Evolutionary conservation across 176 grass and related monocot species (phyloP).

Genomic region (Bromus sterilis): DNA sequence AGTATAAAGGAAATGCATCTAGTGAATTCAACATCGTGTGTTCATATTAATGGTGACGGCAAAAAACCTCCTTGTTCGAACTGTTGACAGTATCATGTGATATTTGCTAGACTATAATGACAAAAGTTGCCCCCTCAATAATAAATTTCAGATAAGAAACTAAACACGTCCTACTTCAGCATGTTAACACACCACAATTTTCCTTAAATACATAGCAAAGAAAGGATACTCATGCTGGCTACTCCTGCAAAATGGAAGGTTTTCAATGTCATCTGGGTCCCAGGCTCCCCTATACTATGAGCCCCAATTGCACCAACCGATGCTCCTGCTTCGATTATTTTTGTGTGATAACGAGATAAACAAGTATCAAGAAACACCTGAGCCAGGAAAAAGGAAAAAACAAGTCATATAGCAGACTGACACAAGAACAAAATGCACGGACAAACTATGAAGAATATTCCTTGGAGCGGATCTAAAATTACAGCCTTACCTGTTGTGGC

Average conservation of each 20-base stretch:
- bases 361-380: constrained; percentile 96
- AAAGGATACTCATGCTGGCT: constrained; percentile 96
- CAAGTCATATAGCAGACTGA: neutral
- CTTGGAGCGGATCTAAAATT: neutral
- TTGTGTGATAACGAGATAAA: constrained; percentile 81
- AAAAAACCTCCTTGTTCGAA: neutral
- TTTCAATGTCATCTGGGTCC: constrained; percentile 97
- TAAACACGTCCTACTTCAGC: neutral
- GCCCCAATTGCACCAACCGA: constrained; percentile 92
- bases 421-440: neutral
- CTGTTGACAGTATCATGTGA: neutral
- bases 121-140: neutral
- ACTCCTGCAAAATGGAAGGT: constrained; percentile 99
- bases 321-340: constrained; percentile 85
- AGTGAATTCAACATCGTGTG: neutral
- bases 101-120: neutral
- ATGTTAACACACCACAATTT: neutral
- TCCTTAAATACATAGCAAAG: constrained; percentile 16
- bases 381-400: constrained; percentile 8
- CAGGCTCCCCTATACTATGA: constrained; percentile 97
- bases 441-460: neutral
- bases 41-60: neutral
- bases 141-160: neutral
- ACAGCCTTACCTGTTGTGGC: neutral
- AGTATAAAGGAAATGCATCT: neutral